phyloP scores from a whole-genome alignment of 371 early-diverging fungal species.

The Mucor ambiguus region DNA sequence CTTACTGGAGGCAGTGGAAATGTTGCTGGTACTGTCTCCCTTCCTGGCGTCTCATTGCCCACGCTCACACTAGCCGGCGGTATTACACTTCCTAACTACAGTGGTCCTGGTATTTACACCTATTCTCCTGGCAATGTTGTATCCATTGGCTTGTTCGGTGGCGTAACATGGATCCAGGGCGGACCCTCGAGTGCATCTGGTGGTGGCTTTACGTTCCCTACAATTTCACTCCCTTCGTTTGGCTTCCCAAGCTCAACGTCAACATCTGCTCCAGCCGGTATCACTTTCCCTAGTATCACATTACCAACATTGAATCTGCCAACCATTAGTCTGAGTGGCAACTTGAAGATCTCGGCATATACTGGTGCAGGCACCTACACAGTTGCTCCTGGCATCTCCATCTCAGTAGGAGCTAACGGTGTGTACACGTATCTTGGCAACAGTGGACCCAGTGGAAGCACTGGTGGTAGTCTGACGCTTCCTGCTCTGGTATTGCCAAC shows the following conservation, averaged over 20 bases:
- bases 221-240: background rate
- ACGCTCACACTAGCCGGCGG: background rate
- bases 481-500: conserved; percentile 1
- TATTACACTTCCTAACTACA: background rate
- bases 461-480: background rate
- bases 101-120: conserved; percentile 13
- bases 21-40: background rate
- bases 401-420: conserved; percentile 7
- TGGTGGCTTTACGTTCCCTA: background rate
- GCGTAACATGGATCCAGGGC: background rate
- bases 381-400: background rate
- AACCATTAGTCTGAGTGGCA: background rate
- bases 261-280: background rate
- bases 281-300: conserved; percentile 6
- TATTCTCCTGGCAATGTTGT: conserved; percentile 4
- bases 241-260: background rate
- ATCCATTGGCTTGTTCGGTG: background rate
- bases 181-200: background rate
- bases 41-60: background rate
- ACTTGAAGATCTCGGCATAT: background rate
- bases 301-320: conserved; percentile 6
- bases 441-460: background rate
- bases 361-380: conserved; percentile 12
- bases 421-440: background rate
- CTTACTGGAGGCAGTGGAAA: background rate